Evolutionary conservation across 1,284 basidiomycete species (phyloP).

Genomic region (Apiotrichum porosum): DNA sequence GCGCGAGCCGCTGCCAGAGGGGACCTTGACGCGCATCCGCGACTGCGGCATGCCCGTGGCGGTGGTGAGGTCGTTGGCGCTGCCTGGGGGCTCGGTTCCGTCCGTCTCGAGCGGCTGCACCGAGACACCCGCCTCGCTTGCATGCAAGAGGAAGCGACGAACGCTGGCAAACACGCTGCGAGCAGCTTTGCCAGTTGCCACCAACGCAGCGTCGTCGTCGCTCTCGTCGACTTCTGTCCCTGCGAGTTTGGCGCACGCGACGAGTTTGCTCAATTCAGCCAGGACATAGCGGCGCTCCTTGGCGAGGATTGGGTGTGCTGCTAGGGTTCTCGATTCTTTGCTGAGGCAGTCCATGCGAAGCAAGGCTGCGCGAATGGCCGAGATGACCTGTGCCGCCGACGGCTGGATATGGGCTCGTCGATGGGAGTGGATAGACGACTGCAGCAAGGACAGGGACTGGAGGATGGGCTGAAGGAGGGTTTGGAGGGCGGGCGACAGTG

Average conservation of each 20-base stretch:
- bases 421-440: conserved; percentile 72
- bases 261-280: conserved; percentile 73
- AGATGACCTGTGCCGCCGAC: conserved; percentile 72
- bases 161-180: conserved; percentile 49
- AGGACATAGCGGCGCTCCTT: conserved; percentile 78
- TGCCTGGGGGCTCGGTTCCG: not conserved
- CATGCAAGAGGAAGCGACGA: conserved; percentile 56
- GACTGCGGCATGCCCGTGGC: not conserved
- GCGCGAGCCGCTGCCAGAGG: not conserved
- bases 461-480: conserved; percentile 56
- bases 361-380: conserved; percentile 85
- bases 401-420: conserved; percentile 54
- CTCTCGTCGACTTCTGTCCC: conserved; percentile 28
- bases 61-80: not conserved
- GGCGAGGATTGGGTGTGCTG: conserved; percentile 62
- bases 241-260: conserved; percentile 73
- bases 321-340: conserved; percentile 71
- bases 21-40: not conserved
- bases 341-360: conserved; percentile 78
- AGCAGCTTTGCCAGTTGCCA: conserved; percentile 49
- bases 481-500: conserved; percentile 22
- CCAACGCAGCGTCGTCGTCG: conserved; percentile 31
- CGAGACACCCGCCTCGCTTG: conserved; percentile 71
- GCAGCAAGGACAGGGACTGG: conserved; percentile 77
- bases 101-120: conserved; percentile 16